phyloP scores from a whole-genome alignment of 306 rosid species.

The Vachellia pachyceras region DNA sequence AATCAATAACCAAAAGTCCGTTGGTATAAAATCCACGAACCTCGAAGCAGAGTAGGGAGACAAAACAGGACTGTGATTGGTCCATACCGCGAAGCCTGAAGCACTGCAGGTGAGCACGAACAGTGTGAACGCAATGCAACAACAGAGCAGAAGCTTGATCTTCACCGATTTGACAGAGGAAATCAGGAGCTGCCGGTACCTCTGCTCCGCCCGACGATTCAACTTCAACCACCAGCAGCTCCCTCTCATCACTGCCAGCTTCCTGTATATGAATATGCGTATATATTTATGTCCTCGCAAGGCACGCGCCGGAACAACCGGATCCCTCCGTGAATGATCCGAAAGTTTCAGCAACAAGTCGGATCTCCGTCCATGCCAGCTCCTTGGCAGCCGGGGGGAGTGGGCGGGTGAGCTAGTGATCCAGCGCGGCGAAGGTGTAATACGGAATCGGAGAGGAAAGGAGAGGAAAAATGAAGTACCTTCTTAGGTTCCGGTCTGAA shows the following conservation, averaged over 20 bases:
- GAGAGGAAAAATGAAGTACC: not conserved
- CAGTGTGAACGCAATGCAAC: conserved; percentile 67
- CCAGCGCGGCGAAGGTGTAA: not conserved
- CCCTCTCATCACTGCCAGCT: conserved; percentile 65
- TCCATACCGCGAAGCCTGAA: conserved; percentile 63
- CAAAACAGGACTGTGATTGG: conserved; percentile 35
- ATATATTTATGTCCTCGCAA: not conserved
- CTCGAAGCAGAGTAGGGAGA: conserved; percentile 54
- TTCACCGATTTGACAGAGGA: conserved; percentile 69
- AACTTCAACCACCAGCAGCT: conserved; percentile 45
- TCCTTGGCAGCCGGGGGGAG: not conserved
- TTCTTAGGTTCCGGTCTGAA: not conserved
- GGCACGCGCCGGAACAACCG: conserved; percentile 16
- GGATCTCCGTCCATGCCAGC: not conserved
- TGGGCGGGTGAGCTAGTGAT: not conserved
- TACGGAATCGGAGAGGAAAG: not conserved
- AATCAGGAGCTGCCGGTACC: conserved; percentile 65
- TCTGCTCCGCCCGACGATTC: conserved; percentile 72
- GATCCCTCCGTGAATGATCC: conserved; percentile 31
- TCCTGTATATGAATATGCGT: not conserved
- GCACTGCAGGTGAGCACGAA: conserved; percentile 54
- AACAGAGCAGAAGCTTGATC: conserved; percentile 73
- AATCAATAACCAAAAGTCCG: too few relatives aligned
- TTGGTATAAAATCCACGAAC: conserved; percentile 44
- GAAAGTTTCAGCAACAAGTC: conserved; percentile 36